Evolutionary conservation across 768 basidiomycete genomes (phyloP), one percentile per base, ranked within the genome.

Genomic region (Cyclocybe cylindracea): DNA sequence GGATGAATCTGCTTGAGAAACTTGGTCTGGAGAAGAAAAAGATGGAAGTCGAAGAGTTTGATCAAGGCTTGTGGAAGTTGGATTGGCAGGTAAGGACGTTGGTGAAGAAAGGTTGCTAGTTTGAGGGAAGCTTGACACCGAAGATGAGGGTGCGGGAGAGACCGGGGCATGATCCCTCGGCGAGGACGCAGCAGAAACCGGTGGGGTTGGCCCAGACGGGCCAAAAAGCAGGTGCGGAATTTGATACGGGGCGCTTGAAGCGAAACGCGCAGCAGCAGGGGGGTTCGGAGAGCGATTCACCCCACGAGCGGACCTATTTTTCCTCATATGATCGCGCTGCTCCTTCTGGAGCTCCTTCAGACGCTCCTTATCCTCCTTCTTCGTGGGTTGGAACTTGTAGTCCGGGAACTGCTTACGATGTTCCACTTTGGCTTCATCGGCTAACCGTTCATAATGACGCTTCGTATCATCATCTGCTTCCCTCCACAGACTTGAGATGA

Each of bases 401-500:
- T 71, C 68, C 1, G 86, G 86, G 57, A 83, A 84, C 56, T 65
- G 59, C 2, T 62, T 59, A 33, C 70, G 69, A 57, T 87, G 86
- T 47, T 77, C 74, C 1, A 71, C 71, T 60, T 85, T 85, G 44
- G 64, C 74, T 40, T 68, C 67, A 38, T 84, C 81, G 2, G 84
- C 84, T 51, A 70, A 66, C 32, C 73, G 71, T 57, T 86, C 84
- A 55, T 76, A 87, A 3, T 76, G 59, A 5, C 65, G 69, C 58
- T 75, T 81, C 51, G 83, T 75, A 0, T 68, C 69, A 1, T 73
- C 69, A 0, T 69, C 41, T 60, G 86, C 86, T 14, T 70, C 67
- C 59, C 67, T 82, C 91, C 90, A 92, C 77, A 85, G 74, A 4
- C 63, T 44, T 8, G 84, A 77, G 50, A 92, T 84, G 14, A 78